These are phyloP conservation scores for Ascoidea asiatica DNA, from an alignment of 805 yeast genomes.

Conservation along the genomic window DNA sequence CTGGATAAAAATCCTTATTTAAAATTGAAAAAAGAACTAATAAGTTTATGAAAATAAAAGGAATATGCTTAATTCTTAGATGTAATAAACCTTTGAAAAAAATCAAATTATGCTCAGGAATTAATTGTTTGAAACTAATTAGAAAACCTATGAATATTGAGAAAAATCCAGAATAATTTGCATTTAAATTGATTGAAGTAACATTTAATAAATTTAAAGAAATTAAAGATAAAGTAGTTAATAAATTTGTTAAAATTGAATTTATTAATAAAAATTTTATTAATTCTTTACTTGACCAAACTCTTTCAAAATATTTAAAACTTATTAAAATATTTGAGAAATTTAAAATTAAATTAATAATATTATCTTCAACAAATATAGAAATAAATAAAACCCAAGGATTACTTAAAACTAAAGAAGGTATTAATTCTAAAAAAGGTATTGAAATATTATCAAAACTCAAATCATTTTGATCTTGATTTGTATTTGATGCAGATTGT, in stretches of 20 bases:
- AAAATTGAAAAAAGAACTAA: conserved; percentile 18
- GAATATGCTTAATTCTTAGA: conserved; percentile 49
- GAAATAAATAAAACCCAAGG: conserved; percentile 58
- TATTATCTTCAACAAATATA: conserved; percentile 47
- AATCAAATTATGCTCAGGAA: conserved; percentile 45
- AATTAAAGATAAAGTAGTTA: conserved; percentile 24
- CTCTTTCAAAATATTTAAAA: conserved; percentile 51
- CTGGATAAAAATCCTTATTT: conserved; percentile 7
- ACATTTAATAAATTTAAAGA: conserved; percentile 14
- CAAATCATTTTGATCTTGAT: conserved; percentile 13
- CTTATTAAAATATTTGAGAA: conserved; percentile 37
- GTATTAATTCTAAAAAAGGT: conserved; percentile 53
- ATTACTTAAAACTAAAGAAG: conserved; percentile 34
- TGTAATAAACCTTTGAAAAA: conserved; percentile 32
- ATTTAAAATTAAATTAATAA: conserved; percentile 32
- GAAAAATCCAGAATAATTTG: conserved; percentile 36
- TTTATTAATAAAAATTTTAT: conserved; percentile 31
- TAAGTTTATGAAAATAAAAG: conserved; percentile 27
- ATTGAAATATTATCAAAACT: conserved; percentile 30
- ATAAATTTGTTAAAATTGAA: conserved; percentile 41
- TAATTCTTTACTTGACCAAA: conserved; percentile 48
- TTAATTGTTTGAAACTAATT: conserved; percentile 52
- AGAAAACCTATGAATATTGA: conserved; percentile 44
- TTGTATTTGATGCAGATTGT: neutral
- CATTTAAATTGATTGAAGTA: conserved; percentile 10